phyloP scores from a whole-genome alignment of 495 filamentous ascomycete species.

The Aspergillus asperescens region DNA sequence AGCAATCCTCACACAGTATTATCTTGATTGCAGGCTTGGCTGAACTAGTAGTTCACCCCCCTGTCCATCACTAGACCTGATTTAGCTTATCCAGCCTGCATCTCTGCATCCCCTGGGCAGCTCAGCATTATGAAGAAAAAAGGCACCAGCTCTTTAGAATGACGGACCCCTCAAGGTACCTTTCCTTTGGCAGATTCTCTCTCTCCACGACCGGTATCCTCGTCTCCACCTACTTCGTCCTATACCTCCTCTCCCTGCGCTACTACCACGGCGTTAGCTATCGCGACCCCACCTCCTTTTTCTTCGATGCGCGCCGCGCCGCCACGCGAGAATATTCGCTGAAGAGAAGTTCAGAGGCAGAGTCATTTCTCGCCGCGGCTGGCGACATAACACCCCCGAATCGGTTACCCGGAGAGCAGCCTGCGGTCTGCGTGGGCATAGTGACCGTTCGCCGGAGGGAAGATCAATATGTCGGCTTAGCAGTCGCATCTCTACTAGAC shows the following conservation, averaged over 20 bases:
- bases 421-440: constrained; percentile 18
- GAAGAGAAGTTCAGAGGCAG: constrained; percentile 28
- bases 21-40: too few relatives aligned
- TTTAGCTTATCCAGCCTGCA: too few relatives aligned
- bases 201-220: constrained; percentile 1
- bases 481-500: constrained; percentile 43
- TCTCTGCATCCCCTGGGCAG: too few relatives aligned
- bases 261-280: constrained; percentile 21
- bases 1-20: too few relatives aligned
- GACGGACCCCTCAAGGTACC: background rate
- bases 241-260: constrained; percentile 22
- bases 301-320: constrained; percentile 32
- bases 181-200: background rate
- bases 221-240: constrained; percentile 10
- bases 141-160: too few relatives aligned
- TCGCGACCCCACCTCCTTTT: constrained; percentile 37
- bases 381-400: background rate
- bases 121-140: too few relatives aligned
- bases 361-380: constrained; percentile 23
- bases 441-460: constrained; percentile 15
- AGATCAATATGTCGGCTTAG: constrained; percentile 34
- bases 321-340: constrained; percentile 32
- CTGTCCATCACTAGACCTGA: too few relatives aligned
- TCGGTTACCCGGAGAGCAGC: background rate
- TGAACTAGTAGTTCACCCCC: too few relatives aligned